Percentiles rank a stretch among this genome's conserved stretches.
phyloP scores from a whole-genome alignment of 2,329 filamentous ascomycete species.

The Trichoderma sp. region DNA sequence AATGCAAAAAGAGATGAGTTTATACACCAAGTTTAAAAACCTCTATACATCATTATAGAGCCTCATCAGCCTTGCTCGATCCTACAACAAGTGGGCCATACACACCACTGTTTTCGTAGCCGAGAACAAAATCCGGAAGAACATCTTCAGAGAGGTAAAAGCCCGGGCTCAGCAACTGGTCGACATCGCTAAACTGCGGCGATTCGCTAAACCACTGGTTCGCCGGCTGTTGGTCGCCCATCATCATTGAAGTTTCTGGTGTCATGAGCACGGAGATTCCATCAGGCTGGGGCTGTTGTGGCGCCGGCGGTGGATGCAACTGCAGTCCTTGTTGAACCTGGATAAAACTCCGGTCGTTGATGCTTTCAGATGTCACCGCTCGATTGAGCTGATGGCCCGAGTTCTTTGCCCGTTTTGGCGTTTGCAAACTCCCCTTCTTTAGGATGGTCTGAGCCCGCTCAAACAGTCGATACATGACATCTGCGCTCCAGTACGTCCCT shows the following conservation, averaged over 20 bases:
- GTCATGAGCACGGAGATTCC: neutral
- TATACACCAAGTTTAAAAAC: too few species aligned
- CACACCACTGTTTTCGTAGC: neutral
- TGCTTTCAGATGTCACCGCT: neutral
- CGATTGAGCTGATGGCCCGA: neutral
- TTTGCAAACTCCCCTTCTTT: neutral
- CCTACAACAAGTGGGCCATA: constrained; percentile 1
- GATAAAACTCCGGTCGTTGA: neutral
- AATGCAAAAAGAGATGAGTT: neutral
- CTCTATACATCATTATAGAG: neutral
- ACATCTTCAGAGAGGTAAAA: neutral
- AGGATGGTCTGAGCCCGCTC: constrained; percentile 6
- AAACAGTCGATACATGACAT: constrained; percentile 3
- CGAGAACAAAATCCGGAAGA: neutral
- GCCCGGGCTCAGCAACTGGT: constrained; percentile 1
- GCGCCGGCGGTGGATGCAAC: neutral
- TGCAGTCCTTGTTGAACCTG: neutral
- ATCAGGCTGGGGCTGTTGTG: neutral
- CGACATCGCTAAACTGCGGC: neutral
- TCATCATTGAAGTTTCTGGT: neutral
- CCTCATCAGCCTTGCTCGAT: neutral
- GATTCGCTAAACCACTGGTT: neutral
- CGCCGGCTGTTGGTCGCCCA: neutral
- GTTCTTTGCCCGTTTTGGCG: neutral
- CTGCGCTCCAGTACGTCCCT: constrained; percentile 13